Percentiles rank a stretch among this genome's conserved stretches.
Conservation (phyloP, 2,329 filamentous ascomycete genomes). For the Claviceps digitariae region DNA sequence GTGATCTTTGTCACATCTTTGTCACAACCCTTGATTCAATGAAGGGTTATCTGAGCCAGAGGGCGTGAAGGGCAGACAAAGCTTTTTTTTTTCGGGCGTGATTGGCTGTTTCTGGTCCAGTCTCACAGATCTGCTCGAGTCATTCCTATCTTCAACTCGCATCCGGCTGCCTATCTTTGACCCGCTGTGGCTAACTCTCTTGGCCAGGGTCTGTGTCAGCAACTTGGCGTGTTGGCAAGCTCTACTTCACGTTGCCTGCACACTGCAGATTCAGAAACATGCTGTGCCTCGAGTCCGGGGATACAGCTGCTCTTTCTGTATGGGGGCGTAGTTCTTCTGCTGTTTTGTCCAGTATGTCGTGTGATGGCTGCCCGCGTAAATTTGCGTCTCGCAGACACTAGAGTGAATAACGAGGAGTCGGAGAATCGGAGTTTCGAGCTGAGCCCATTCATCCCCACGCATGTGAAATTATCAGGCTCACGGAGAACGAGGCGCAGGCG, state of each 20-base stretch:
- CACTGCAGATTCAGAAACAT: neutral
- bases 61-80: neutral
- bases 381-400: neutral
- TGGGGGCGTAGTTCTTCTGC: neutral
- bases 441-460: neutral
- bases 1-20: neutral
- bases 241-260: neutral
- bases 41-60: neutral
- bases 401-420: neutral
- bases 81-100: neutral
- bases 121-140: neutral
- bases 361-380: neutral
- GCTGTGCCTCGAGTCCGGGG: neutral
- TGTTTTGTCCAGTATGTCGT: neutral
- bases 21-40: neutral
- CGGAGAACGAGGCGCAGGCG: neutral
- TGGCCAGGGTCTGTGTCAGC: neutral
- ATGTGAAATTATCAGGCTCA: neutral
- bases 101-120: neutral
- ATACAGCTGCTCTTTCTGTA: neutral
- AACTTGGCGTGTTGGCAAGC: neutral
- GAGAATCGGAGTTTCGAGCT: too few relatives aligned
- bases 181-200: neutral
- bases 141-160: constrained; percentile 1
- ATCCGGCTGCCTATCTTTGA: neutral